Evolutionary conservation across 768 basidiomycete species (phyloP), one percentile per base, ranked within the genome.

Genomic region (Hirschioporus abietinus): DNA sequence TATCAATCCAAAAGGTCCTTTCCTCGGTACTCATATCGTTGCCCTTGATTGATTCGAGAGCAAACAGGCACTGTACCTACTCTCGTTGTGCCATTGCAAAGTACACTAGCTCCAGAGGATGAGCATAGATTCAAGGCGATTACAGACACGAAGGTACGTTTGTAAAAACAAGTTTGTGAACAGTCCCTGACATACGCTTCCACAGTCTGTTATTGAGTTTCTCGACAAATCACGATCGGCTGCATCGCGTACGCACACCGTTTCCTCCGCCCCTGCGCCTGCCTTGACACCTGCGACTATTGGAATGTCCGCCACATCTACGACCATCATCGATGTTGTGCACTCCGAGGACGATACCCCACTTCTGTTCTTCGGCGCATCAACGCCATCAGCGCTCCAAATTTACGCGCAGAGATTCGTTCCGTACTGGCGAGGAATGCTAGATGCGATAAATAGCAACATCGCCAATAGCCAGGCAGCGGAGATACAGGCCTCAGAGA

Each of bases 91-190:
- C 94, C 94, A 0, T 80, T 93, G 12, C 78, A 87, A 69, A 88
- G 90, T 69, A 90, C 92, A 4, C 81, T 94, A 9, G 76, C 83
- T 0, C 79, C 83, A 1, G 91, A 89, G 20, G 82, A 87, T 26
- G 91, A 92, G 71, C 90, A 86, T 70, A 85, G 90, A 58, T 96
- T 92, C 80, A 90, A 92, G 71, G 88, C 92, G 1, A 77, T 96
- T 65, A 84, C 87, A 25, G 91, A 93, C 70, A 84, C 87, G 17
- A 88, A 89, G 80, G 93, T 90, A 66, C 57, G 65, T 30, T 24
- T 23, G 70, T 65, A 66, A 64, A 34, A 64, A 34, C 64, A 36
- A 58, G 42, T 10, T 66, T 1, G n/a, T 59, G 61, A 63, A 67
- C 73, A 42, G 64, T 57, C 35, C 57, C 34, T 52, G 52, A 60